Evolutionary conservation across 306 rosid genomes (phyloP).

Genomic region (Elaeagnus macrophylla): DNA sequence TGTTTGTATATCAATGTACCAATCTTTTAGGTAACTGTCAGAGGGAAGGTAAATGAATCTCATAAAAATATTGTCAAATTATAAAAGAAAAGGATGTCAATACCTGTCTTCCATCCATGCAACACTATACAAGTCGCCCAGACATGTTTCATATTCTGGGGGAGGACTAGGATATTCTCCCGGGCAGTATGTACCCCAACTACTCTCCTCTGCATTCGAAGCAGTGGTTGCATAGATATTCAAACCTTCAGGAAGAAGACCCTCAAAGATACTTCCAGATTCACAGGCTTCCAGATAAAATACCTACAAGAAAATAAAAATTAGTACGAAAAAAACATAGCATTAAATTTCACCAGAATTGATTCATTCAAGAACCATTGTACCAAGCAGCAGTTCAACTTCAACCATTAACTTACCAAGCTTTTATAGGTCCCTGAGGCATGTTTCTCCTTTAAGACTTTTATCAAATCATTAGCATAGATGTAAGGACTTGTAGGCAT

Average conservation of each 20-base stretch:
- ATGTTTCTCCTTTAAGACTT: constrained; percentile 66
- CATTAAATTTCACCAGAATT: constrained; percentile 1
- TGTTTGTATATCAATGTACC: too few species aligned
- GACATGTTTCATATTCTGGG: constrained; percentile 71
- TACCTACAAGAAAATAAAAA: constrained; percentile 40
- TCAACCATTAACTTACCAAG: constrained; percentile 38
- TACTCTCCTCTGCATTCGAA: constrained; percentile 79
- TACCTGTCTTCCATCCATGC: constrained; percentile 99
- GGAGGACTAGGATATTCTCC: constrained; percentile 84
- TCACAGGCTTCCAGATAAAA: constrained; percentile 96
- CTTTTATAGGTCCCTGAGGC: constrained; percentile 73
- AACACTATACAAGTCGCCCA: constrained; percentile 86
- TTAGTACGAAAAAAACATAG: constrained; percentile 7
- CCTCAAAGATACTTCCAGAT: constrained; percentile 92
- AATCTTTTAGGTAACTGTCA: too few species aligned
- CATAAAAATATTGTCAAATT: neutral
- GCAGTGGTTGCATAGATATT: constrained; percentile 89
- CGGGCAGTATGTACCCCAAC: constrained; percentile 95
- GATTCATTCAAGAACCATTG: constrained; percentile 9
- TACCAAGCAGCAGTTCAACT: constrained; percentile 8
- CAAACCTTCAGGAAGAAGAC: constrained; percentile 73
- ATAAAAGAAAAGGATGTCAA: constrained; percentile 1
- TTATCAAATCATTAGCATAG: constrained; percentile 54
- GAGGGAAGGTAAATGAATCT: neutral
- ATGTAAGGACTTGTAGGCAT: constrained; percentile 72